Conservation (phyloP, 805 yeast species). For the Tetrapisispora nanseiensis region DNA sequence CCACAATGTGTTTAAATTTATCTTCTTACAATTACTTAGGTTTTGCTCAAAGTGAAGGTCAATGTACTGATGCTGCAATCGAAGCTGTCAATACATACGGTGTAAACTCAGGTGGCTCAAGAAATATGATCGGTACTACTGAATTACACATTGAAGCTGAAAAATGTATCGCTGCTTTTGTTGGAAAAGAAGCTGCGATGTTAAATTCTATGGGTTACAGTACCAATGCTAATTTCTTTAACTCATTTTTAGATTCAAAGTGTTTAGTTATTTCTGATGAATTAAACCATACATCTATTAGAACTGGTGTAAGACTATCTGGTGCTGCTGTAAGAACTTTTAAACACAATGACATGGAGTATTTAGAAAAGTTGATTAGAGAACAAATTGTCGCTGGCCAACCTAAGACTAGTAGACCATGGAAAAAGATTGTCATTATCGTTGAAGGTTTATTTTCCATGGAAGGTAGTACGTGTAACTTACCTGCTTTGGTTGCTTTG, state of each 20-base stretch:
- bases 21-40: slow-evolving; percentile 92
- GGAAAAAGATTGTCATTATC: slow-evolving; percentile 78
- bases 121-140: slow-evolving; percentile 64
- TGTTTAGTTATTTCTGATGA: slow-evolving; percentile 91
- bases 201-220: slow-evolving; percentile 92
- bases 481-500: slow-evolving; percentile 64
- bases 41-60: slow-evolving; percentile 90
- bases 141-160: slow-evolving; percentile 71
- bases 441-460: slow-evolving; percentile 89
- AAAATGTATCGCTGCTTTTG: slow-evolving; percentile 64
- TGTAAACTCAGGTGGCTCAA: slow-evolving; percentile 67
- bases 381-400: slow-evolving; percentile 89
- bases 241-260: slow-evolving; percentile 73
- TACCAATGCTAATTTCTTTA: slow-evolving; percentile 82
- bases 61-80: slow-evolving; percentile 74
- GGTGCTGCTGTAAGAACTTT: slow-evolving; percentile 90
- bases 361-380: slow-evolving; percentile 64
- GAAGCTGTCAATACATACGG: slow-evolving; percentile 60
- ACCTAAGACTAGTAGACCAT: slow-evolving; percentile 90
- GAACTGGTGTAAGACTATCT: slow-evolving; percentile 87
- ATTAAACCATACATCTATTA: slow-evolving; percentile 87
- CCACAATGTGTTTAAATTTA: slow-evolving; percentile 71
- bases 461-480: slow-evolving; percentile 85
- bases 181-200: slow-evolving; percentile 83
- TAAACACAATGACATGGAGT: slow-evolving; percentile 83